Evolutionary conservation across 148 eudicot species (phyloP), one percentile per base, ranked within the genome.

Genomic region (Vaccinium corymbosum): DNA sequence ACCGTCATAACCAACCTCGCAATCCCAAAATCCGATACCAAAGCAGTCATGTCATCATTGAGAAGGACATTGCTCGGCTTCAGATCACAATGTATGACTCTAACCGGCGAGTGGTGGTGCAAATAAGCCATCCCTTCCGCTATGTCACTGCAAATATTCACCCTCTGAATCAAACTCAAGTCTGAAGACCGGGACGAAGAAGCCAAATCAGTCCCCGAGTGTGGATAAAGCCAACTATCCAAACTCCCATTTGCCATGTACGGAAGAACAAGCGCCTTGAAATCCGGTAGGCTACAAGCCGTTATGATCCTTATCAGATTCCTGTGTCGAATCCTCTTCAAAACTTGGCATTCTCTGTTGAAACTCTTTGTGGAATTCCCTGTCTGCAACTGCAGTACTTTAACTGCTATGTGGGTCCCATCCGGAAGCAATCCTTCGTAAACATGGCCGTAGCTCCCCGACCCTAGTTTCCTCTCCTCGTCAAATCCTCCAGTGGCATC

Each of bases 121-220:
- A 88, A 66, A 84, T 90, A 90, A 70, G 91, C 89, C 90, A 90
- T 84, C 74, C 90, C 91, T 86, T 90, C 90, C 19, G 91, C 91
- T 51, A 90, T 73, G 57, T 90, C 90, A 29, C 91, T 82, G 81
- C 91, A 90, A 22, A 90, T 86, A 59, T 82, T 86, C 78, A 88
- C 87, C 78, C 87, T 87, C 81, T 84, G 90, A 4, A 83, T 78
- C 15, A 90, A 82, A 78, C 76, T 82, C 66, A 89, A 78, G n/a
- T 87, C 88, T 13, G 86, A 80, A 70, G 87, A 89, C 19, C 84
- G 85, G 42, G 83, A 68, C 27, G 73, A 68, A 68, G 38, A 12
- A 25, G 85, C 66, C 22, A 83, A 27, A 27, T 76, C 84, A 19
- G 82, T 64, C 20, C 59, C 79, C 0, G 83, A 17, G 51, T 80